Conservation (phyloP, 108 stramenopile genomes). For the Discostella stelligeroides region DNA sequence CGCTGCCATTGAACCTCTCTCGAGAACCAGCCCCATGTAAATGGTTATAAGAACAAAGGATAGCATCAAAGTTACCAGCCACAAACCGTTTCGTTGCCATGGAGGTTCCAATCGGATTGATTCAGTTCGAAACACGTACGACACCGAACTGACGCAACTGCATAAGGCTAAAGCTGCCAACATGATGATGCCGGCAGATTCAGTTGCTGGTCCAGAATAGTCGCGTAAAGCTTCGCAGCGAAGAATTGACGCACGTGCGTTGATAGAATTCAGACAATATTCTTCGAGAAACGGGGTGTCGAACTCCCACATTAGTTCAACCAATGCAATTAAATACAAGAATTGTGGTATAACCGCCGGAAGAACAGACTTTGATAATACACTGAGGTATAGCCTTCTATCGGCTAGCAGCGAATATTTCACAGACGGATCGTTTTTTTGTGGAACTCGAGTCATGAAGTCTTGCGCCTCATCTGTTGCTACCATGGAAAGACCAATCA, state of each 20-base stretch:
- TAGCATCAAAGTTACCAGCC: slow-evolving; percentile 43
- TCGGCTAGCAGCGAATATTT: slow-evolving; percentile 69
- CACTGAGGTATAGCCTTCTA: slow-evolving; percentile 39
- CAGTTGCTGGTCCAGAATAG: slow-evolving; percentile 61
- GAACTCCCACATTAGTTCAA: slow-evolving; percentile 45
- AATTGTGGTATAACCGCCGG: slow-evolving; percentile 69
- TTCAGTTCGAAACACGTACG: slow-evolving; percentile 66
- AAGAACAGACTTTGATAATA: slow-evolving; percentile 58
- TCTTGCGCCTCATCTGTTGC: slow-evolving; percentile 58
- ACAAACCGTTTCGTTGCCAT: slow-evolving; percentile 68
- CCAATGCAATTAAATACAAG: slow-evolving; percentile 67
- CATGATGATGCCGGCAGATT: slow-evolving; percentile 55
- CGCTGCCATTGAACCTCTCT: slow-evolving; percentile 36
- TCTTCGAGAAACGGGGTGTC: slow-evolving; percentile 37
- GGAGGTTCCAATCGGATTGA: slow-evolving; percentile 59
- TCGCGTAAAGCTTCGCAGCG: slow-evolving; percentile 67
- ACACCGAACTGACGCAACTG: slow-evolving; percentile 58
- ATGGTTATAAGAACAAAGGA: slow-evolving; percentile 45
- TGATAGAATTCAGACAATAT: slow-evolving; percentile 15
- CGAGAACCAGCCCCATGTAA: slow-evolving; percentile 48
- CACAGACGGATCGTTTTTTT: slow-evolving; percentile 76
- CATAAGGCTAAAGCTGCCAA: slow-evolving; percentile 69
- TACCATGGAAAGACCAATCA: slow-evolving; percentile 69
- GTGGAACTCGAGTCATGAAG: slow-evolving; percentile 78
- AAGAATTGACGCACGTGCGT: slow-evolving; percentile 35